Base-by-base conservation (phyloP, 129 eudicot genomes). In the Flaveria brownii region DNA sequence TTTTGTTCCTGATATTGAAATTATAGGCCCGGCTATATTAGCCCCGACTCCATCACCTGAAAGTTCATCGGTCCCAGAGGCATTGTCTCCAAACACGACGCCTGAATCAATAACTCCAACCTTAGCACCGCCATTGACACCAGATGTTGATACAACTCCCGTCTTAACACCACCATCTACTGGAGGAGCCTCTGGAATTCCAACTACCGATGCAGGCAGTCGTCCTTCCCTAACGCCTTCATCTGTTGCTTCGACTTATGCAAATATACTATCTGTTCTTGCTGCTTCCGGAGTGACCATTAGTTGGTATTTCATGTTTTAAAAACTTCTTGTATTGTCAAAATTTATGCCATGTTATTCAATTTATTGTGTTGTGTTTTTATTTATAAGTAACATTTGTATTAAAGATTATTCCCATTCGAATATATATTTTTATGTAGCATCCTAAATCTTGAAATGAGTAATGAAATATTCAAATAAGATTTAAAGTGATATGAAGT, bases 161-260 rank as follows among this genome's bases (percentile, higher is more conserved):
- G 45, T 65, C 33, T 25, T 49, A 50, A 62, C 97, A 68, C 93
- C 92, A 6, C 68, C 82, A 52, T 30, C 90, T 63, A 73, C 84
- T 1, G 68, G 84, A 6, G 59, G 65, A 1, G 20, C 20, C 12
- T 68, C 86, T 8, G 78, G 78, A 83, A 15, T 78, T 20, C 88
- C 97, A 10, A 45, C 85, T 0, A 45, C 84, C 36, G 78, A 77
- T 62, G 54, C 91, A n/a, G 89, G 89, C 15, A 87, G 80, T 61
- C 86, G 87, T 18, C 89, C 87, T 17, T 78, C 80, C 43, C 72
- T 85, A 70, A 87, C 84, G 6, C 86, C 93, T 16, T 86, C 98
- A 9, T 87, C 87, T 13, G 92, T 92, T 55, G 55, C 45, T 36
- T 78, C 86, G 1, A 72, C 83, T 45, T 74, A 74, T 13, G 74